Evolutionary conservation across 2,329 filamentous ascomycete species (phyloP).

Genomic region (Sphaerulina musiva): DNA sequence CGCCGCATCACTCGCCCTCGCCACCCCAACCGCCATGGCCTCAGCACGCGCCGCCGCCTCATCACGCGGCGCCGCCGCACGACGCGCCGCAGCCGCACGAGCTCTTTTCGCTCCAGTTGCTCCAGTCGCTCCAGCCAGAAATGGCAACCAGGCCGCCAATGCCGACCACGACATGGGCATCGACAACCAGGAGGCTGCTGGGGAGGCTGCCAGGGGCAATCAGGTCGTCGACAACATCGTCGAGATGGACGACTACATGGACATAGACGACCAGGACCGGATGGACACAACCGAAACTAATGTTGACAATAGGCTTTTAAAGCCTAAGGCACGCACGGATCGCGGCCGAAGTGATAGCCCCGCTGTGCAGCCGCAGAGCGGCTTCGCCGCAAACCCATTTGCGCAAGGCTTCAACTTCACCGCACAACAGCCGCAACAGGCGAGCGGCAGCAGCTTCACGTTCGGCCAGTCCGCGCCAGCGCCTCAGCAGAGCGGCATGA

Average conservation of each 20-base stretch:
- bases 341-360: slow-evolving; percentile 15
- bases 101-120: neutral
- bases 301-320: neutral
- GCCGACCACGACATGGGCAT: neutral
- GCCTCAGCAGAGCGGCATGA: slow-evolving; percentile 15
- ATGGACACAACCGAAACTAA: neutral
- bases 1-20: too few relatives aligned
- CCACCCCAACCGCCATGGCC: too few relatives aligned
- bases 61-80: too few relatives aligned
- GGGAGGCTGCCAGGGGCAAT: neutral
- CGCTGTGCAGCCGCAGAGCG: slow-evolving; percentile 13
- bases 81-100: too few relatives aligned
- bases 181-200: too few relatives aligned
- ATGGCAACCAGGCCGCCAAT: neutral
- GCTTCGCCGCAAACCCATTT: slow-evolving; percentile 11
- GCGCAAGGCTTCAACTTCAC: slow-evolving; percentile 14
- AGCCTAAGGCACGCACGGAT: slow-evolving; percentile 11
- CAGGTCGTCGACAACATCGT: neutral
- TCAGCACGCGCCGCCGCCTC: too few relatives aligned
- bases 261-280: neutral
- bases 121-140: too few relatives aligned
- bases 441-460: slow-evolving; percentile 13
- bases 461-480: slow-evolving; percentile 16
- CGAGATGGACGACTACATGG: neutral
- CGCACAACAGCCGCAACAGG: slow-evolving; percentile 9